Base-by-base conservation (phyloP, 2,329 filamentous ascomycete species). In the Apiospora arundinis region DNA sequence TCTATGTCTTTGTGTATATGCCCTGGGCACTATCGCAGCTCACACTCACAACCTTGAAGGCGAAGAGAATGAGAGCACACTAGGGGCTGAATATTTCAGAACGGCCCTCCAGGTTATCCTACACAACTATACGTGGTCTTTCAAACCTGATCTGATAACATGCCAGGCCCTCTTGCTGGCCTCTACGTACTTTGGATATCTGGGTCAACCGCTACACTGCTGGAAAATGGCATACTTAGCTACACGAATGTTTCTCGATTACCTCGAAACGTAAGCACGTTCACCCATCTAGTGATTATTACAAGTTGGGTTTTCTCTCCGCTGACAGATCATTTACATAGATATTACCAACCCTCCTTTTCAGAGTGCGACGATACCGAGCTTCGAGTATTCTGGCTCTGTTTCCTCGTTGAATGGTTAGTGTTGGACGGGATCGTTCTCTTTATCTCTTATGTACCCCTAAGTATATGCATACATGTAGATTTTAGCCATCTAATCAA, bases 351-450 rank as follows among this genome's bases (percentile, higher is more conserved):
- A 49, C 69, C 74, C 66, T 70, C 75, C 9, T 74, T 74, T 49
- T 70, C 72, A 18, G 74, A 77, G 25, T 76, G 74, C 14, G 77
- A 85, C 71, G 86, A 90, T 73, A 77, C 84, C 23, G 85, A 86
- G 70, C 82, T 88, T 49, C 85, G 91, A 71, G 88, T 89, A 1
- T 93, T 92, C 74, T 94, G 92, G 92, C 91, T 91, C 42, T 92
- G 90, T 77, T 84, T 93, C 71, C 91, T 93, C 75, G 84, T 93
- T 44, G 92, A 94, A 81, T 93, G 89, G 89, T 91, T 80, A 74
- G 80, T 74, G 21, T 23, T 0, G 8, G 9, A 18, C 32, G 11
- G 12, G 12, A n/a, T 21, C 25, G 16, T 52, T 69, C 21, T 25
- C 12, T 46, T 45, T 40, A 16, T 32, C n/a, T 28, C 16, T 46